Evolutionary conservation across 1,284 basidiomycete species (phyloP), one percentile per base, ranked within the genome.

Genomic region (Leccinum laetum): DNA sequence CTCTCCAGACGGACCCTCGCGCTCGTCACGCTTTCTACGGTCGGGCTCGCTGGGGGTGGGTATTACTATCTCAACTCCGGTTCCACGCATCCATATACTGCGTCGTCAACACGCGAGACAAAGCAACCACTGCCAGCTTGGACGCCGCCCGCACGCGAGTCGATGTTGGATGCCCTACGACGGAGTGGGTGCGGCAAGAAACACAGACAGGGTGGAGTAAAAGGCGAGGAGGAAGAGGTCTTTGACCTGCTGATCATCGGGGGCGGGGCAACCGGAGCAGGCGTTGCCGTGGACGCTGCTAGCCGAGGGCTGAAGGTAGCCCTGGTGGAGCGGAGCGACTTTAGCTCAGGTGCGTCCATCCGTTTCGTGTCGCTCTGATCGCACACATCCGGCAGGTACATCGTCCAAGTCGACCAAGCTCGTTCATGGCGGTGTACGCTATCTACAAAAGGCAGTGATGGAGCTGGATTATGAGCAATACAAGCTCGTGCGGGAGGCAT

Each of bases 231-330:
- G 70, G 60, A 49, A 18, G 46, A 49, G 10, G 18, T 60, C 41
- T 92, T 93, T 68, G 95, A 95, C 75, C 79, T 98, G 67, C 83
- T 98, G 55, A 81, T 98, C 67, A 88, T 98, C 62, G 93, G 97
- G 26, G 96, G 96, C 60, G 96, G 97, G 52, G 97, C 97, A 2
- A 98, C 96, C 1, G 96, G 97, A 56, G 91, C 96, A 1, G 97
- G 97, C 64, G 91, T 96, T 6, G 96, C 96, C 5, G 86, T 99
- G 29, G 97, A 99, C 78, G 97, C 97, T 37, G 95, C 93, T 11
- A 94, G 89, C 71, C 83, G 97, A 64, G 96, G 97, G 0, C 83
- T 99, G 66, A 94, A 90, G 75, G 96, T 99, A 26, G 97, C 95
- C 0, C 81, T 98, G 69, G 96, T 99, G 2, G 97, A 99, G 77